phyloP scores from a whole-genome alignment of 2,329 filamentous ascomycete genomes.

The Aspergillus glaucus region DNA sequence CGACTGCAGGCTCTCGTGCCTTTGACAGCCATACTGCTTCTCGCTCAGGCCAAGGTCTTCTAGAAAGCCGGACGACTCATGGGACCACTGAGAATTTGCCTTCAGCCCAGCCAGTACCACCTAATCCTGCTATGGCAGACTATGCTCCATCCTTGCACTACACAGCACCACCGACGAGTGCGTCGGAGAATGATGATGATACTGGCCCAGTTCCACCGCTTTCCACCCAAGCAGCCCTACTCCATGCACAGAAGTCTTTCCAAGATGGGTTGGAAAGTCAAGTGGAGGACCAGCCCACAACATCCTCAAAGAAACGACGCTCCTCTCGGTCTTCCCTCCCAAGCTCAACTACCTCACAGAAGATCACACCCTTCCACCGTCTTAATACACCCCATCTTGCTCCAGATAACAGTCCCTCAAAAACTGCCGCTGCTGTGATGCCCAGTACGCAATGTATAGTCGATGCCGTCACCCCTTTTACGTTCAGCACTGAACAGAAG shows the following conservation, averaged over 20 bases:
- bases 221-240: constrained; percentile 36
- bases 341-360: constrained; percentile 10
- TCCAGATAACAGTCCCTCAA: constrained; percentile 1
- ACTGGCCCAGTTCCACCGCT: constrained; percentile 26
- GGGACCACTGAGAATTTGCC: constrained; percentile 24
- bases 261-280: constrained; percentile 33
- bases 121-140: constrained; percentile 21
- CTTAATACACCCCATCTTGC: constrained; percentile 11
- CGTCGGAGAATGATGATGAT: constrained; percentile 13
- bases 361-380: constrained; percentile 26
- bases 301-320: constrained; percentile 9
- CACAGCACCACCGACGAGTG: constrained; percentile 25
- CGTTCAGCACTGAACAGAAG: constrained; percentile 30
- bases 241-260: constrained; percentile 34
- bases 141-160: constrained; percentile 34
- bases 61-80: constrained; percentile 8
- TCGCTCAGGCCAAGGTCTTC: constrained; percentile 3
- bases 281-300: constrained; percentile 8
- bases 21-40: constrained; percentile 10
- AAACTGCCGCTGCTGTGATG: constrained; percentile 15
- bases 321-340: constrained; percentile 8
- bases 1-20: constrained; percentile 12
- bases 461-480: constrained; percentile 35
- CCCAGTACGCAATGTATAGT: constrained; percentile 38
- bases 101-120: constrained; percentile 32